phyloP scores from a whole-genome alignment of 208 protist species.

The Trypanosoma mega region DNA sequence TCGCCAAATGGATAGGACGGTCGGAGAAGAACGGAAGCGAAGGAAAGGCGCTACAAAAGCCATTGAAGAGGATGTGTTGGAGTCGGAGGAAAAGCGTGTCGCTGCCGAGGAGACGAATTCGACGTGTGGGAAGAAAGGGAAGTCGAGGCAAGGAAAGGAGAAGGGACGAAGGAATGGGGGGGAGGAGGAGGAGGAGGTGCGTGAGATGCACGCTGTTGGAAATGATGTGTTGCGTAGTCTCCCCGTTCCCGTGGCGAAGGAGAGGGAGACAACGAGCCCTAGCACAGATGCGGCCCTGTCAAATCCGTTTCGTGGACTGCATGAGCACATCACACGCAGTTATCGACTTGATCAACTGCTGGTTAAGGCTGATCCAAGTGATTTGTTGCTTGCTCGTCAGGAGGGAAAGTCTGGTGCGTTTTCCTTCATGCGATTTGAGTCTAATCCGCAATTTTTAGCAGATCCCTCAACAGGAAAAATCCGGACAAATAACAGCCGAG shows the following conservation, averaged over 20 bases:
- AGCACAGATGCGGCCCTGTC: conserved; percentile 29
- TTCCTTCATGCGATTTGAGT: conserved; percentile 59
- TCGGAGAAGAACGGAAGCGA: no score
- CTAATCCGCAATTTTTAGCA: conserved; percentile 31
- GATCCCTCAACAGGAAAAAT: conserved; percentile 36
- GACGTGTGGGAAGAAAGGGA: no score
- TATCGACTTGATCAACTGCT: conserved; percentile 76
- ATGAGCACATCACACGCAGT: conserved; percentile 54
- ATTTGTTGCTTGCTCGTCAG: conserved; percentile 55
- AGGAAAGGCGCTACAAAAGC: no score
- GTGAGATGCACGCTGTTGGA: no score
- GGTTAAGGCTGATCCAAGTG: conserved; percentile 28
- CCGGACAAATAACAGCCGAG: conserved; percentile 27
- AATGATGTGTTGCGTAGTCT: no score
- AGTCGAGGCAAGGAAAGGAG: no score
- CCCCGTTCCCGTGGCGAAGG: not conserved
- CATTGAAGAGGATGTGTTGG: no score
- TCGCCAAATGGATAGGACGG: no score
- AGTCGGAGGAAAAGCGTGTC: no score
- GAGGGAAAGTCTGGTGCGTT: conserved; percentile 64
- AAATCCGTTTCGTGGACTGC: conserved; percentile 71
- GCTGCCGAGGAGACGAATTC: no score
- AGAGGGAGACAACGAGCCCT: not conserved
- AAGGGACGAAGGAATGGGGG: no score
- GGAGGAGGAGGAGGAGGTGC: no score